A percentile compares a stretch with the other conserved stretches of the same genome.
Conservation (phyloP, 2,329 filamentous ascomycete species). For the Akanthomyces muscarius region DNA sequence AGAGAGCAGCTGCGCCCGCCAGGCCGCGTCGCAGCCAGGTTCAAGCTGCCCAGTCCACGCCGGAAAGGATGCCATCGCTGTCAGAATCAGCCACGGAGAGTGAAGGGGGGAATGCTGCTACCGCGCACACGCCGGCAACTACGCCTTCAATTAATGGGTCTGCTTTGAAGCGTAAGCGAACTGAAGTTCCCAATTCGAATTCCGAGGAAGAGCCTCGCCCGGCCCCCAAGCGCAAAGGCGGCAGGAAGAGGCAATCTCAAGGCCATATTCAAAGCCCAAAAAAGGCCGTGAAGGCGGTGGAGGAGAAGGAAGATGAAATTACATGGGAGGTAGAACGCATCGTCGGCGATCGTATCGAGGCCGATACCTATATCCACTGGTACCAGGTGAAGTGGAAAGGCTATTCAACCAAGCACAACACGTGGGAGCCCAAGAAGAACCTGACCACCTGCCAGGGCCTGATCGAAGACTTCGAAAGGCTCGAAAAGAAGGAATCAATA, state of each 20-base stretch:
- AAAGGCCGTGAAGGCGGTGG: conserved; percentile 18
- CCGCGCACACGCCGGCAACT: neutral
- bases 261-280: conserved; percentile 17
- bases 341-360: conserved; percentile 37
- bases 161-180: neutral
- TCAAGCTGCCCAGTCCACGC: neutral
- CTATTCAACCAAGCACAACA: conserved; percentile 40
- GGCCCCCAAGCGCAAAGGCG: neutral
- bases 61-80: neutral
- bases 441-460: conserved; percentile 36
- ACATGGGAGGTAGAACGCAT: conserved; percentile 49
- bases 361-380: conserved; percentile 34
- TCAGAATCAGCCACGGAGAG: neutral
- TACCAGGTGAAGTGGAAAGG: conserved; percentile 54
- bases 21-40: neutral
- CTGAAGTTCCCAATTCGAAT: neutral
- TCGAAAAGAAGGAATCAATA: neutral
- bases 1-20: neutral
- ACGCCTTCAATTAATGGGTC: neutral
- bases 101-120: neutral
- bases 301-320: conserved; percentile 17
- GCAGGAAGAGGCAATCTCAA: neutral
- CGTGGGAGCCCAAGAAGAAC: conserved; percentile 51
- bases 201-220: neutral
- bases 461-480: conserved; percentile 35